Evolutionary conservation across 306 rosid genomes (phyloP), one percentile per base, ranked within the genome.

Genomic region (Trifolium dubium): DNA sequence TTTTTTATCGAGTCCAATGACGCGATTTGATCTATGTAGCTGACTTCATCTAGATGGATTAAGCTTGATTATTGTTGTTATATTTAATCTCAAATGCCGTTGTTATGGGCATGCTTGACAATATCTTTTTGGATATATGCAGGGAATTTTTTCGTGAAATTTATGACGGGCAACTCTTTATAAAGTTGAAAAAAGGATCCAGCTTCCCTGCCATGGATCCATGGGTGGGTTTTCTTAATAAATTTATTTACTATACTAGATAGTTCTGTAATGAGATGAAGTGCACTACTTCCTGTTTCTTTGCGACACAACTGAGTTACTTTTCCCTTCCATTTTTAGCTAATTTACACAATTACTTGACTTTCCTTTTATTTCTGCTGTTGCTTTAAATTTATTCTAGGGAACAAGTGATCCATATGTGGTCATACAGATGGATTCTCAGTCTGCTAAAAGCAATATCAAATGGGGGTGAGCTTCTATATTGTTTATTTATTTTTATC

Each of bases 321-420:
- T 31, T n/a, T 9, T 4, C 10, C 50, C 10, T 11, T 15, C 66
- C 35, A 17, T 11, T 8, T 55, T 46, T 40, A 55, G 64, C 23
- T 28, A 64, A 40, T 61, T 67, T 49, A 63, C 49, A 13, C 14
- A 41, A 39, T n/a, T 54, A 15, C 28, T 15, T 58, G 8, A 11
- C 67, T 78, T 64, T 58, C 55, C 50, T 58, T 80, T 64, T 13
- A 73, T 50, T 64, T 63, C 11, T 76, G 15, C 39, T 73, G 51
- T 54, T 55, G 44, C 19, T 50, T 32, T 46, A 67, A 39, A 47
- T 68, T 80, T 8, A 8, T 39, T 66, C 14, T 44, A 93, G 98
- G 98, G 98, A 79, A 91, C 97, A 53, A 93, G 98, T 73, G 97
- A 93, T 86, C 97, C 98, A 1, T 93, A 93, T 83, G 91, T 91